These are phyloP conservation scores for Plasmodium gonderi DNA, from an alignment of 169 alveolate genomes.

Conservation along the genomic window DNA sequence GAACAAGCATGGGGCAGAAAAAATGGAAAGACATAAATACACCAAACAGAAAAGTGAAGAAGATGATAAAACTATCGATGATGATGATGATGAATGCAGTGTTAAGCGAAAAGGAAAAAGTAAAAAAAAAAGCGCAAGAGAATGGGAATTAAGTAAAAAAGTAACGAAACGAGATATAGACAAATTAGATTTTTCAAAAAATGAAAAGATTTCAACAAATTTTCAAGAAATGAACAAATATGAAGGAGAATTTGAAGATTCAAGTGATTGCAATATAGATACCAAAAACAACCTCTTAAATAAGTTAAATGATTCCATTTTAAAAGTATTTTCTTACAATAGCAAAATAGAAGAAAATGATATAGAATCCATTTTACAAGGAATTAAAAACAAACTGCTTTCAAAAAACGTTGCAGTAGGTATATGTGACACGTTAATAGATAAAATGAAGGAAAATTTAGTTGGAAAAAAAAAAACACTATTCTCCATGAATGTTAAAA, in stretches of 20 bases:
- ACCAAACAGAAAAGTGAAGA: slow-evolving; percentile 7
- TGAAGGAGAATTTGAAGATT: slow-evolving; percentile 58
- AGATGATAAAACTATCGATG: background rate
- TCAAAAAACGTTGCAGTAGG: slow-evolving; percentile 94
- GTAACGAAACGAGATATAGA: slow-evolving; percentile 37
- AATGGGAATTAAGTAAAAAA: slow-evolving; percentile 66
- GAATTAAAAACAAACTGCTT: slow-evolving; percentile 86
- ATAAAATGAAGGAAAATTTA: slow-evolving; percentile 87
- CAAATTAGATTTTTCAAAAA: slow-evolving; percentile 59
- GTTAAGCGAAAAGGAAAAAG: slow-evolving; percentile 17
- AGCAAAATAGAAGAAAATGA: slow-evolving; percentile 89
- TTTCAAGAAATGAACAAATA: slow-evolving; percentile 1
- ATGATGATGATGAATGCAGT: background rate
- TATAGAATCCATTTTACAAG: slow-evolving; percentile 87
- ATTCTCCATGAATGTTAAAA: slow-evolving; percentile 85
- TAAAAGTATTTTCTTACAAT: slow-evolving; percentile 85
- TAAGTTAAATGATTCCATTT: slow-evolving; percentile 87
- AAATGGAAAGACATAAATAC: background rate
- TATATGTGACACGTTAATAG: slow-evolving; percentile 90
- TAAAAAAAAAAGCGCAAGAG: slow-evolving; percentile 68
- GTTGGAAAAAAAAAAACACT: slow-evolving; percentile 89
- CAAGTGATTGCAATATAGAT: slow-evolving; percentile 52
- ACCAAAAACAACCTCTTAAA: slow-evolving; percentile 8
- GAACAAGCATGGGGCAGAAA: background rate
- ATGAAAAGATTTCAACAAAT: slow-evolving; percentile 5